phyloP scores from a whole-genome alignment of 306 rosid species.

The Delonix regia region DNA sequence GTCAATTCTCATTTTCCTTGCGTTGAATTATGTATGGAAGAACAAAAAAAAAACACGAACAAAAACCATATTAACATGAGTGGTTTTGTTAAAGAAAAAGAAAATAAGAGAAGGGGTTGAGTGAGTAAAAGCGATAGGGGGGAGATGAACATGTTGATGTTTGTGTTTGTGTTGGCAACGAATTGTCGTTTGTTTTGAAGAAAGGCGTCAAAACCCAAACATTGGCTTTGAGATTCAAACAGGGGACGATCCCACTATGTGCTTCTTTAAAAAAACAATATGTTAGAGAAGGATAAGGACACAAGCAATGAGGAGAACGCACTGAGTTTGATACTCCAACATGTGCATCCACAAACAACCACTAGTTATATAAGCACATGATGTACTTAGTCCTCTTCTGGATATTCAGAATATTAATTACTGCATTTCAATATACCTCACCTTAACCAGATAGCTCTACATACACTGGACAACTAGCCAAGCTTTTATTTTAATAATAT shows the following conservation, averaged over 20 bases:
- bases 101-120: background rate
- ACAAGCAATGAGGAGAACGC: conserved; percentile 17
- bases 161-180: conserved; percentile 8
- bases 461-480: background rate
- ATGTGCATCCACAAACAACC: conserved; percentile 11
- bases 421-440: background rate
- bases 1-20: background rate
- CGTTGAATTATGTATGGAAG: too few relatives aligned
- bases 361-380: background rate
- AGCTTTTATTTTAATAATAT: background rate
- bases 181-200: background rate
- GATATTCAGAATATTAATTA: background rate
- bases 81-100: background rate
- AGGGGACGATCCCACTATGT: background rate
- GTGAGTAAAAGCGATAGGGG: background rate
- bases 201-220: background rate
- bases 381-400: background rate
- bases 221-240: conserved; percentile 6
- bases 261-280: too few relatives aligned
- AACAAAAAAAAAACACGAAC: background rate
- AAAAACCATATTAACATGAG: background rate
- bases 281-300: conserved; percentile 25
- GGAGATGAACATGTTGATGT: background rate
- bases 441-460: background rate
- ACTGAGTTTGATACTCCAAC: background rate